These are phyloP conservation scores for Elasticomyces elasticus DNA, from an alignment of 495 filamentous ascomycete species.

Conservation along the genomic window DNA sequence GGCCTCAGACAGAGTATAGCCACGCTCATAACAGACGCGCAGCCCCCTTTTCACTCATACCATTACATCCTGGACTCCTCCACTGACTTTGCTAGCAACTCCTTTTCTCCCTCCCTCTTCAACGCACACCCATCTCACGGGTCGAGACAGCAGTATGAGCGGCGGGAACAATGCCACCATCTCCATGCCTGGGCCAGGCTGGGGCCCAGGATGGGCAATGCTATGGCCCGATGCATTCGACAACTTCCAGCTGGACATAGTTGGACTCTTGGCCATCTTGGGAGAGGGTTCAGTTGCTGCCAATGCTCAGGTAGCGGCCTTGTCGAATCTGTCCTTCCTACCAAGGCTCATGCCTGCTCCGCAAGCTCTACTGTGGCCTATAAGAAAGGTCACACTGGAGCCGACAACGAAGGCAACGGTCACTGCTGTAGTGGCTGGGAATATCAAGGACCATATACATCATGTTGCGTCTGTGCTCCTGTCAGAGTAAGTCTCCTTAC, in stretches of 20 bases:
- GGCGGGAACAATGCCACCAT: slow-evolving; percentile 14
- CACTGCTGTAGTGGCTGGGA: slow-evolving; percentile 30
- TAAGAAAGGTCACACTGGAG: slow-evolving; percentile 23
- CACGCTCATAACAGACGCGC: neutral
- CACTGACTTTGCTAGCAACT: no score
- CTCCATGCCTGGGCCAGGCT: slow-evolving; percentile 7
- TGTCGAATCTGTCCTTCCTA: slow-evolving; percentile 32
- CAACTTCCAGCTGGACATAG: slow-evolving; percentile 33
- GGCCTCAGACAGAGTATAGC: neutral
- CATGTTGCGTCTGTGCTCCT: slow-evolving; percentile 33
- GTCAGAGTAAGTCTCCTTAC: slow-evolving; percentile 20
- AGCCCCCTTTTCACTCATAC: no score
- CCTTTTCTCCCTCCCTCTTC: neutral
- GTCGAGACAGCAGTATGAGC: slow-evolving; percentile 10
- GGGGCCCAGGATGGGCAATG: slow-evolving; percentile 15
- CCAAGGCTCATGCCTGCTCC: slow-evolving; percentile 34
- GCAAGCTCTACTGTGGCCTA: slow-evolving; percentile 30
- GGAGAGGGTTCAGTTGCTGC: slow-evolving; percentile 34
- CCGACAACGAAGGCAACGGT: slow-evolving; percentile 24
- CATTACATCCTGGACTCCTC: no score
- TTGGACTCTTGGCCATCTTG: slow-evolving; percentile 36
- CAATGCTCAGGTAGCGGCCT: slow-evolving; percentile 33
- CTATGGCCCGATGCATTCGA: slow-evolving; percentile 17
- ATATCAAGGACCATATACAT: slow-evolving; percentile 26
- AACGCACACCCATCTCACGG: neutral